Conservation (phyloP, 495 filamentous ascomycete species). For the Podospora pseudoanserina region DNA sequence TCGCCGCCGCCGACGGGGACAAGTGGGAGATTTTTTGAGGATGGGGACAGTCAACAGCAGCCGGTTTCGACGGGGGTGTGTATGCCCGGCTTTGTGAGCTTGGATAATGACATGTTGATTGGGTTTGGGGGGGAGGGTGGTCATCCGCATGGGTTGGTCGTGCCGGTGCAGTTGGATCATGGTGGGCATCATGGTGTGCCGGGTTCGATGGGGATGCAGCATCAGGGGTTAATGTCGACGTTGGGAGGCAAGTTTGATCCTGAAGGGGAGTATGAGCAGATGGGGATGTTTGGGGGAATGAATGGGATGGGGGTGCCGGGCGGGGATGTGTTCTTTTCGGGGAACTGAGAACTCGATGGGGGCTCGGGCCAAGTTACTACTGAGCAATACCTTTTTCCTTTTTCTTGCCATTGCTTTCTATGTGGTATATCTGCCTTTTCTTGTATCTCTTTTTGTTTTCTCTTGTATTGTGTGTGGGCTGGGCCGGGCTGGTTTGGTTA, state of each 20-base stretch:
- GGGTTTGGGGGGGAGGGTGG: not conserved
- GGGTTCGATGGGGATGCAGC: constrained; percentile 35
- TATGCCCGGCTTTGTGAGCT: not conserved
- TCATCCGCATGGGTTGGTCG: not conserved
- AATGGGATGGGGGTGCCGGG: constrained; percentile 23
- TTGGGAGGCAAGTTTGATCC: constrained; percentile 42
- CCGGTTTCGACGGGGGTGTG: not conserved
- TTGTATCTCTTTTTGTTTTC: not conserved
- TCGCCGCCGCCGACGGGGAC: constrained; percentile 38
- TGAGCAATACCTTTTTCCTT: not conserved
- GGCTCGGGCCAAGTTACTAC: constrained; percentile 4
- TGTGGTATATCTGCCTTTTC: not conserved
- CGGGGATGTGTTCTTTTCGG: constrained; percentile 44
- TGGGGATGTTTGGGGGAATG: constrained; percentile 37
- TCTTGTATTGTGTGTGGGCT: not conserved
- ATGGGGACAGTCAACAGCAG: not conserved
- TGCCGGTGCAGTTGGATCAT: not conserved
- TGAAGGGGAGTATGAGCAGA: constrained; percentile 33
- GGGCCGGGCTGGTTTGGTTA: not conserved
- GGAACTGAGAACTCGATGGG: constrained; percentile 18
- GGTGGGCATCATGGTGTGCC: constrained; percentile 26
- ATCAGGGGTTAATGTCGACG: constrained; percentile 29
- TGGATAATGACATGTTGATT: not conserved
- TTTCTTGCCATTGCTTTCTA: not conserved
- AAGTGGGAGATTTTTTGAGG: constrained; percentile 37